Percentiles rank a stretch among this genome's conserved stretches.
Conservation (phyloP, 2,329 filamentous ascomycete genomes). For the Aspergillus proliferans region DNA sequence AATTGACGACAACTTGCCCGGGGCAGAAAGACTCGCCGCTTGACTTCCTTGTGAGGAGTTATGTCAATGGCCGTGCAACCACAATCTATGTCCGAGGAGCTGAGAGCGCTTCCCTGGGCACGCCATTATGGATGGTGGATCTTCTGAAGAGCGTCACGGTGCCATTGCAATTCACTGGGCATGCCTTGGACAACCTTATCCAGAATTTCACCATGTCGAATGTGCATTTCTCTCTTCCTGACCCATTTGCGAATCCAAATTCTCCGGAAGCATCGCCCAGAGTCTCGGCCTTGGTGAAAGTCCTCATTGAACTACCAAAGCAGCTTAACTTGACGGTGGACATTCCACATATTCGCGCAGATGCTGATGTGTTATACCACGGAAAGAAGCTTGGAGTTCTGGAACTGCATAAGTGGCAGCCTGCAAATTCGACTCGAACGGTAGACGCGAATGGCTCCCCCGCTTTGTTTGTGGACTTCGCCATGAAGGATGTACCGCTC, state of each 20-base stretch:
- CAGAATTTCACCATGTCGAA: conserved; percentile 81
- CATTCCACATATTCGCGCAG: conserved; percentile 68
- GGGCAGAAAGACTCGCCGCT: conserved; percentile 72
- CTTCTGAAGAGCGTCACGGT: conserved; percentile 76
- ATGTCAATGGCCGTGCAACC: conserved; percentile 72
- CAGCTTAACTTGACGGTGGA: conserved; percentile 82
- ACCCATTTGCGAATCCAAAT: conserved; percentile 69
- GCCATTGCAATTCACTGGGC: conserved; percentile 76
- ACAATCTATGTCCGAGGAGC: conserved; percentile 80
- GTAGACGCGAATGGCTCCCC: conserved; percentile 54
- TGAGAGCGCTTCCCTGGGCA: conserved; percentile 56
- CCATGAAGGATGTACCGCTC: conserved; percentile 71
- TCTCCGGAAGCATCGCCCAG: conserved; percentile 67
- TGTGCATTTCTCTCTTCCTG: conserved; percentile 78
- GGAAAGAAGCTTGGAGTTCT: conserved; percentile 72
- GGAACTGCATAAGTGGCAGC: conserved; percentile 74
- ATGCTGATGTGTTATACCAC: conserved; percentile 74
- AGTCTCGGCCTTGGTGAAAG: conserved; percentile 76
- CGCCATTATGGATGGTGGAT: conserved; percentile 76
- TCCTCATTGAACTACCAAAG: conserved; percentile 69
- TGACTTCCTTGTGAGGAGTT: conserved; percentile 72
- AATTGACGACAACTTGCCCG: conserved; percentile 68
- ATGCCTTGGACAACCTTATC: conserved; percentile 74
- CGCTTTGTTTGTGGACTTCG: conserved; percentile 66
- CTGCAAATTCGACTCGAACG: conserved; percentile 70